A percentile compares a stretch with the other conserved stretches of the same genome.
Conservation (phyloP, 768 basidiomycete species). For the Tubosaeta brunneosetosa region DNA sequence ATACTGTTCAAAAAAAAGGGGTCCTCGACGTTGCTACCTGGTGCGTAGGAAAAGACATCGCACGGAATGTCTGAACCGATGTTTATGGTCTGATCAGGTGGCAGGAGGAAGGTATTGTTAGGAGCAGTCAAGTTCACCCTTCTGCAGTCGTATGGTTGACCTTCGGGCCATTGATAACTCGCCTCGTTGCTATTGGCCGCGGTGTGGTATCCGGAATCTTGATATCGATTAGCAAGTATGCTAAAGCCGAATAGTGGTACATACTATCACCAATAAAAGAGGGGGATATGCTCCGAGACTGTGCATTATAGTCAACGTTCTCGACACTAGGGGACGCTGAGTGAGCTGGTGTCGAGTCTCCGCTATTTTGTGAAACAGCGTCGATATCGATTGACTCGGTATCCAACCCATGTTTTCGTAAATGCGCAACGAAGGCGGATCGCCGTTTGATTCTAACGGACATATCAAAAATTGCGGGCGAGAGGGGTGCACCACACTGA, state of each 20-base stretch:
- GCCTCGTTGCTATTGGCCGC: neutral
- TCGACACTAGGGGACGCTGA: slow-evolving; percentile 2
- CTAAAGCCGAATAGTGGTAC: slow-evolving; percentile 1
- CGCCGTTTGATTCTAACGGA: slow-evolving; percentile 57
- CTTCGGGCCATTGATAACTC: slow-evolving; percentile 2
- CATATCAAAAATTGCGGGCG: neutral
- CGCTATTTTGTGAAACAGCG: slow-evolving; percentile 14
- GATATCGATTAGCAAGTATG: slow-evolving; percentile 1
- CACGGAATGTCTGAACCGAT: neutral
- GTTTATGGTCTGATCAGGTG: slow-evolving; percentile 3
- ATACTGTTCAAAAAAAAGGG: slow-evolving; percentile 4
- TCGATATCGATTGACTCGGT: slow-evolving; percentile 15
- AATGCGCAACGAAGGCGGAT: slow-evolving; percentile 51
- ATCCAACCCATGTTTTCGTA: slow-evolving; percentile 45
- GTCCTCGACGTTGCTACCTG: slow-evolving; percentile 1
- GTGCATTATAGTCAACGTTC: neutral
- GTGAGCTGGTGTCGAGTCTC: slow-evolving; percentile 13
- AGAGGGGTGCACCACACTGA: slow-evolving; percentile 18
- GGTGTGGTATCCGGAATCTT: slow-evolving; percentile 11
- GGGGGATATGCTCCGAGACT: slow-evolving; percentile 8
- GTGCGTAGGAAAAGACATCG: slow-evolving; percentile 2
- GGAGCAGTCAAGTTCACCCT: neutral
- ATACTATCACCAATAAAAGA: slow-evolving; percentile 10
- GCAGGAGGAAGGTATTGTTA: slow-evolving; percentile 3
- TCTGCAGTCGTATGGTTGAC: slow-evolving; percentile 4